Conservation (phyloP, 116 monocot genomes). For the Thalassia testudinum region DNA sequence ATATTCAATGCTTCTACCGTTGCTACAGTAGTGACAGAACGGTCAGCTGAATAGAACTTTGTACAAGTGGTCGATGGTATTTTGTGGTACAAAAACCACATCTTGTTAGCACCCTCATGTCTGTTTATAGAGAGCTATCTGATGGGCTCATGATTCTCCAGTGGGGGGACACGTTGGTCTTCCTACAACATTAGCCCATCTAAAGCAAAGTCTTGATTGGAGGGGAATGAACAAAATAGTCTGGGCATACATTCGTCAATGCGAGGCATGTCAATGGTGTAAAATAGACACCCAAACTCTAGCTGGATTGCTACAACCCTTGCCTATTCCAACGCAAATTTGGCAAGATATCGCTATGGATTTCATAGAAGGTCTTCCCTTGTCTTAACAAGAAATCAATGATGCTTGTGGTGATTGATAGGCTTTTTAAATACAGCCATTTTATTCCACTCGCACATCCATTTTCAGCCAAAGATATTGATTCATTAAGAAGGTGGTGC, state of each 20-base stretch:
- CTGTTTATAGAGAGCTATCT: background rate
- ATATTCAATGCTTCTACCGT: background rate
- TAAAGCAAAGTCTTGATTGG: background rate
- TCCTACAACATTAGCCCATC: background rate
- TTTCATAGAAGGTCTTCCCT: conserved; percentile 9
- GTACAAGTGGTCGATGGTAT: background rate
- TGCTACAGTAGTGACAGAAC: background rate
- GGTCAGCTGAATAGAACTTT: background rate
- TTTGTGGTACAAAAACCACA: background rate
- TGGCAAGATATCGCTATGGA: conserved; percentile 9
- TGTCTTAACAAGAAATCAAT: background rate
- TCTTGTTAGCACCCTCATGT: background rate
- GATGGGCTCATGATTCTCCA: background rate
- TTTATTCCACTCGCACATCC: conserved; percentile 11
- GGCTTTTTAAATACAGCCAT: conserved; percentile 1
- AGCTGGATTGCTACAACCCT: conserved; percentile 5
- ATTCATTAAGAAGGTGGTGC: conserved; percentile 1
- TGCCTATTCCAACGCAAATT: background rate
- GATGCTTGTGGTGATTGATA: conserved; percentile 10
- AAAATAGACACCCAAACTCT: background rate
- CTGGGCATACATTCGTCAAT: background rate
- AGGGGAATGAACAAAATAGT: background rate
- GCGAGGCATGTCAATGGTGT: background rate
- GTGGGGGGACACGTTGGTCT: background rate
- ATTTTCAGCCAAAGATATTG: conserved; percentile 1